Conservation (phyloP, 768 basidiomycete species). For the Holtermannia corniformis region DNA sequence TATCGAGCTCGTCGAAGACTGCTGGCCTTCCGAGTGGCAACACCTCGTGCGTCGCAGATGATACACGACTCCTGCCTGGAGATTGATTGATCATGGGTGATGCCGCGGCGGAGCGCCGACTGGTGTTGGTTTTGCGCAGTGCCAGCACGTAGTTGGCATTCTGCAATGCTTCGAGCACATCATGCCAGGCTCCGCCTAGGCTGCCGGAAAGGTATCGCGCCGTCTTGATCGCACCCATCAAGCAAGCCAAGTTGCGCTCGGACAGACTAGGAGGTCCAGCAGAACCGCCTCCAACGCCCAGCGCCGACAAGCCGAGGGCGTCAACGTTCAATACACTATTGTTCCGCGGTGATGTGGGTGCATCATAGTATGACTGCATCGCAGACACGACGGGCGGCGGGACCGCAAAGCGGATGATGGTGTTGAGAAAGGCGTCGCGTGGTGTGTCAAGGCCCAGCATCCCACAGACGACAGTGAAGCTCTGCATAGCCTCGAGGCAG, state of each 20-base stretch:
- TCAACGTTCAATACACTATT: slow-evolving; percentile 33
- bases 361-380: slow-evolving; percentile 51
- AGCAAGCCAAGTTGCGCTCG: slow-evolving; percentile 79
- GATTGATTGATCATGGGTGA: slow-evolving; percentile 16
- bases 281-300: slow-evolving; percentile 9
- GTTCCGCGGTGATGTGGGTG: slow-evolving; percentile 14
- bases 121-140: slow-evolving; percentile 7
- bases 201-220: slow-evolving; percentile 74
- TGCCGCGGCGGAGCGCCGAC: slow-evolving; percentile 11
- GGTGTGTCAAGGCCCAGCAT: slow-evolving; percentile 79
- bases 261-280: slow-evolving; percentile 62
- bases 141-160: slow-evolving; percentile 84
- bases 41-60: slow-evolving; percentile 3
- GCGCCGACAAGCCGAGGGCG: slow-evolving; percentile 35
- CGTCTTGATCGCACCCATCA: slow-evolving; percentile 69
- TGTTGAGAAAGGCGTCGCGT: slow-evolving; percentile 84
- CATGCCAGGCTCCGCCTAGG: slow-evolving; percentile 85
- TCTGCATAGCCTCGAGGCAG: slow-evolving; percentile 68
- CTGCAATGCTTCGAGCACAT: slow-evolving; percentile 79
- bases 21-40: slow-evolving; percentile 9
- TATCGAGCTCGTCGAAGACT: slow-evolving; percentile 24
- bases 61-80: slow-evolving; percentile 7
- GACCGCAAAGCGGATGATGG: slow-evolving; percentile 83
- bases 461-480: slow-evolving; percentile 77
- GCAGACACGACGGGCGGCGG: slow-evolving; percentile 79